These are phyloP conservation scores for Beauveria scarabaeidicola DNA, from an alignment of 2,329 filamentous ascomycete species.

Conservation along the genomic window DNA sequence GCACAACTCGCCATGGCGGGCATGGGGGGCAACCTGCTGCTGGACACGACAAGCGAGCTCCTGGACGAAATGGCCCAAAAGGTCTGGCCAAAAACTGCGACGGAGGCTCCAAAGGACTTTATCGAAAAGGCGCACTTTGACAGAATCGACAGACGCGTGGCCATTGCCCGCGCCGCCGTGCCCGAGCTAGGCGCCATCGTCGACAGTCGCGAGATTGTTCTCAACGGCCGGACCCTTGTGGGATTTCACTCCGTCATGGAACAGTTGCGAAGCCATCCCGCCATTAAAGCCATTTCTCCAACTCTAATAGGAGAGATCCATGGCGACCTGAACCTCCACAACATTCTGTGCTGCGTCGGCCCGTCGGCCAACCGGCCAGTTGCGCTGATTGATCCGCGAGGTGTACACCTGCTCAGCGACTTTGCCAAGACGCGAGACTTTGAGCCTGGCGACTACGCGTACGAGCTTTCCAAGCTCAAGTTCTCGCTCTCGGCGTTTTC, in stretches of 20 bases:
- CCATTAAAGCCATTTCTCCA: background rate
- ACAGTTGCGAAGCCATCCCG: background rate
- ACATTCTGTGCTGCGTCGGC: conserved; percentile 5
- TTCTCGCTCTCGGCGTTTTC: conserved; percentile 8
- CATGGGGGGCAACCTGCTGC: conserved; percentile 20
- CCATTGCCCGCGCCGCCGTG: conserved; percentile 3
- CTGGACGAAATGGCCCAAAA: conserved; percentile 1
- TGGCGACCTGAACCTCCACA: conserved; percentile 9
- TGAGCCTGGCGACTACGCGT: conserved; percentile 8
- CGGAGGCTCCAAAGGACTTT: background rate
- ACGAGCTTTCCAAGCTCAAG: conserved; percentile 7
- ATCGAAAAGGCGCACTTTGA: conserved; percentile 10
- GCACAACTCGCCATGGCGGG: conserved; percentile 18
- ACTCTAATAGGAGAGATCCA: conserved; percentile 5
- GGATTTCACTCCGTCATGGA: conserved; percentile 1
- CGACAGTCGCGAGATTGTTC: background rate
- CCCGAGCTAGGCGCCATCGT: conserved; percentile 1
- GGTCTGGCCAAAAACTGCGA: background rate
- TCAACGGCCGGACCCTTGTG: conserved; percentile 1
- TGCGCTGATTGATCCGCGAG: conserved; percentile 8
- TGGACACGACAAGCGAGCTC: conserved; percentile 2
- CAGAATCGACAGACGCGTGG: conserved; percentile 1
- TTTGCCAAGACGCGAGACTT: conserved; percentile 4
- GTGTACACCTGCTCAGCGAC: conserved; percentile 9
- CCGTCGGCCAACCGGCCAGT: background rate